These are phyloP conservation scores for Fragaria ananassa DNA, from an alignment of 306 rosid genomes.

Conservation along the genomic window DNA sequence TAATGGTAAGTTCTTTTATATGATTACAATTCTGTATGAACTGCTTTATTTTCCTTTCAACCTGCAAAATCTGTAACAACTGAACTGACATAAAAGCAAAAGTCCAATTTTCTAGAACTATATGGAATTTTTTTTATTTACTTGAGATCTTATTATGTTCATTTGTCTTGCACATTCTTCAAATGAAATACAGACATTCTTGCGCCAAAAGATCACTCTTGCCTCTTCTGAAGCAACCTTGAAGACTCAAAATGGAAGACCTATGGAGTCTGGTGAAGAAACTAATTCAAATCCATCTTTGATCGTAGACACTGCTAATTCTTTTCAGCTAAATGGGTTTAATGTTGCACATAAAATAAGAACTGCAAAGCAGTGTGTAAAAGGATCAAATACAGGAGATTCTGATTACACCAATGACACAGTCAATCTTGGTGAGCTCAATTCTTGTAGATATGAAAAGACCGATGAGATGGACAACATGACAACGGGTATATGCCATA, in stretches of 20 bases:
- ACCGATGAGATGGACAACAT: conserved; percentile 24
- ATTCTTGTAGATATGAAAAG: conserved; percentile 21
- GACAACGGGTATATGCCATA: conserved; percentile 14
- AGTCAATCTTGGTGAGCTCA: conserved; percentile 16
- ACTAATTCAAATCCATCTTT: conserved; percentile 27
- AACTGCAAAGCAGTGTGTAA: neutral
- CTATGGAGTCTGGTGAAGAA: conserved; percentile 25
- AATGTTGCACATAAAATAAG: neutral
- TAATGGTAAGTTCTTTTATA: neutral
- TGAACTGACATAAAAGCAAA: neutral
- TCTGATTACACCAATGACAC: neutral
- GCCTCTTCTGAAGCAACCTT: conserved; percentile 39
- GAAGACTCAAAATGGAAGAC: conserved; percentile 32
- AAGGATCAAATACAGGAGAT: neutral
- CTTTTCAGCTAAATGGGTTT: conserved; percentile 9
- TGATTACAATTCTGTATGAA: neutral
- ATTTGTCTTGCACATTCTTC: neutral
- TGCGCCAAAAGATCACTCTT: conserved; percentile 78
- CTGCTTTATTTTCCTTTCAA: neutral
- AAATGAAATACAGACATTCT: conserved; percentile 55
- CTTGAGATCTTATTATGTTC: neutral
- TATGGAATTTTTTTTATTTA: conserved; percentile 4
- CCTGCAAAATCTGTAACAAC: neutral
- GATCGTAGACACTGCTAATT: conserved; percentile 21
- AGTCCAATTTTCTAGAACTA: neutral